These are phyloP conservation scores for Cryptococcus sp. DNA, from an alignment of 1,284 basidiomycete genomes.

Conservation along the genomic window DNA sequence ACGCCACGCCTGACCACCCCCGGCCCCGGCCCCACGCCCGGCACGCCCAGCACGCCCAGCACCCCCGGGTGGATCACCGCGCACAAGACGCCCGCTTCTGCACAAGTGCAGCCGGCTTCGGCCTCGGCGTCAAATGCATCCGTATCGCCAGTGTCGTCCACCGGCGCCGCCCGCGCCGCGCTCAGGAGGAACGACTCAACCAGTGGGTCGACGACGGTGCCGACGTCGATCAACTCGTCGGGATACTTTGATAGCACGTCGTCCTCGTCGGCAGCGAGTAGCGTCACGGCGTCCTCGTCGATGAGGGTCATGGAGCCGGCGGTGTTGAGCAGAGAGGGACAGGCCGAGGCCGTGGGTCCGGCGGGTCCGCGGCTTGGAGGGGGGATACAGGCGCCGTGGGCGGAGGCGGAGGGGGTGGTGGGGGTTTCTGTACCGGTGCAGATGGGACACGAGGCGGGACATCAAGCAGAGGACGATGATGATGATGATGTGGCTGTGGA, in stretches of 20 bases:
- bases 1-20: constrained; percentile 6
- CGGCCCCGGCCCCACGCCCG: too few species aligned
- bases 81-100: constrained; percentile 6
- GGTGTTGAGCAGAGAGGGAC: neutral
- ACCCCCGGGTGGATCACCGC: too few species aligned
- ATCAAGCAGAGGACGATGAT: neutral
- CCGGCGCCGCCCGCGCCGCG: neutral
- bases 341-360: neutral
- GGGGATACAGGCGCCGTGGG: too few species aligned
- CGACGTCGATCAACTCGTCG: constrained; percentile 5
- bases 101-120: neutral
- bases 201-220: constrained; percentile 7
- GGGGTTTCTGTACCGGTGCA: constrained; percentile 5
- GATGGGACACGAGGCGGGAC: neutral
- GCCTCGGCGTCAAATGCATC: neutral
- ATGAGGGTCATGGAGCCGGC: neutral
- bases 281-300: constrained; percentile 9
- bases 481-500: neutral
- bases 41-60: too few species aligned
- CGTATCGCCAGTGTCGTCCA: too few species aligned
- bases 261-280: constrained; percentile 6
- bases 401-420: neutral
- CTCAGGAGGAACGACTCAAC: constrained; percentile 11
- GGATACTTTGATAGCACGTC: constrained; percentile 24
- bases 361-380: too few species aligned